Base-by-base conservation (phyloP, 2,329 filamentous ascomycete genomes). In the Aspergillus sp. region DNA sequence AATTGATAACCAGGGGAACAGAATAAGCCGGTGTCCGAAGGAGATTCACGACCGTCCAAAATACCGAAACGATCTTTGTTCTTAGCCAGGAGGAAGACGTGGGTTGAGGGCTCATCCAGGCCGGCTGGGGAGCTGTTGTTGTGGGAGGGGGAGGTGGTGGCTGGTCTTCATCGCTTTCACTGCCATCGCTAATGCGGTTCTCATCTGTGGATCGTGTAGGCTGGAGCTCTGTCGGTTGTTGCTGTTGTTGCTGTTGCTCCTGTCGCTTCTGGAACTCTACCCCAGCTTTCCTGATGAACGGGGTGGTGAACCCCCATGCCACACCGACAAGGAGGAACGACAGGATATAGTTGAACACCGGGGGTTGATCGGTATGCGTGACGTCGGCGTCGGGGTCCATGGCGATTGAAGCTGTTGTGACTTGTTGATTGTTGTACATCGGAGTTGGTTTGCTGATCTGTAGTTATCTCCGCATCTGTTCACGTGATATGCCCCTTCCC, bases 241-340 rank as follows among this genome's bases (percentile, higher is more conserved):
- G 51, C n/a, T 61, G 58, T 4, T 51, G 25, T 46, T 61, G 40
- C 31, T 64, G 64, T 23, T 64, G 66, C 35, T 72, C 72, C 61
- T 75, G 73, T 52, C 85, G 81, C 3, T 88, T 87, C 54, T 81
- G 84, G 77, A 95, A 92, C 60, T 87, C 83, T 49, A 89, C 83
- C 2, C 93, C 93, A 9, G 93, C 93, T 61, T 86, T 85, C 23
- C 93, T 88, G 81, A 98, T 96, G 79, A 98, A 97, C 55, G 89
- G 88, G 19, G 91, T 96, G 1, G 91, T 96, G 66, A 96, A 86
- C 52, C 93, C 93, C 93, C 93, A 98, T 65, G 91, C 93, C 23
- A 95, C 80, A 53, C 93, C 92, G 64, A 98, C 93, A 59, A 96
- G 86, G 54, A 97, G 82, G 81, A 97, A 97, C 66, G 90, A 91